Base-by-base conservation (phyloP, 2,329 filamentous ascomycete species). In the Colletotrichum liaoningense region DNA sequence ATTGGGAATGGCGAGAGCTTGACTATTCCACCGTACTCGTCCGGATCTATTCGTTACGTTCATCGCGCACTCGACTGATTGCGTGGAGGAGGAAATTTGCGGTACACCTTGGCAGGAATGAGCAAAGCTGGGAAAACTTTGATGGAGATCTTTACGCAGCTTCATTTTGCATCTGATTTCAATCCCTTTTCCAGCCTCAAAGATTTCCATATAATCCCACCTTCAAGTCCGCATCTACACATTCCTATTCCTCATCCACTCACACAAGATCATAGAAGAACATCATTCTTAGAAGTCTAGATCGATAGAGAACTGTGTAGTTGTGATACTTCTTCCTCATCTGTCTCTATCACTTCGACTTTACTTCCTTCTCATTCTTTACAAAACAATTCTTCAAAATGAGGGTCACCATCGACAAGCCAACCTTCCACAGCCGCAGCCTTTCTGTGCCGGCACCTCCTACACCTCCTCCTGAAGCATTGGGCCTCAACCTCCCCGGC, bases 401-500 rank as follows among this genome's bases (percentile, higher is more conserved):
- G 62, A 56, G 28, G 49, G 30, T 28, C 49, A 12, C 49, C 62
- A 3, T 56, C 2, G 49, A 56, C 7, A 64, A 64, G 46, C 49
- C 62, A n/a, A 28, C 49, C 30, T 22, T 49, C 2, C 62, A 64
- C 49, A 56, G 62, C 62, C 62, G 62, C 16, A 64, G 62, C 30
- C 49, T 64, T 22, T 64, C 62, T 14, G 49, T 64, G 9, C 62
- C 62, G 49, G 30, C 28, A 9, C 62, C 49, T 16, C 28, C 33
- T 12, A 64, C 49, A n/a, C 62, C 49, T 42, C 49, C 62, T 2
- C n/a, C 22, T 9, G 49, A 64, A 12, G 46, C n/a, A 9, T 28
- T 42, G 4, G 30, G 30, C 6, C 14, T 64, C 14, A 28, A 11
- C 6, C 11, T 55, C 2, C 49, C 49, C 30, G 30, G 62, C 30